Conservation (phyloP, 495 filamentous ascomycete genomes). For the Penicillium herquei region DNA sequence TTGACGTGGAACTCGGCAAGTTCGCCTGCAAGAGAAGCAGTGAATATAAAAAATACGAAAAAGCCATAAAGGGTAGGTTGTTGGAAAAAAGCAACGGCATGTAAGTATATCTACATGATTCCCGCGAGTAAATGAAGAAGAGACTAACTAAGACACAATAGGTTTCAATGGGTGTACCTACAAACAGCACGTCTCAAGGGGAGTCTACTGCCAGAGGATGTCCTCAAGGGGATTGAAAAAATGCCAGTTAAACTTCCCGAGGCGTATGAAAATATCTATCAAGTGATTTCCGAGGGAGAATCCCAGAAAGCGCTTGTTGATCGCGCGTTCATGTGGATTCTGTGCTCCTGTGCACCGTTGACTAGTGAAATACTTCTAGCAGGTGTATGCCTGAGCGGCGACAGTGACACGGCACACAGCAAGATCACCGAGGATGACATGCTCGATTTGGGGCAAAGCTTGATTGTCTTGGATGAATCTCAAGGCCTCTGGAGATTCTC, state of each 20-base stretch:
- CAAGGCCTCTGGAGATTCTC: not conserved
- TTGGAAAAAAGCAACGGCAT: not conserved
- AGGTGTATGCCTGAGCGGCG: not conserved
- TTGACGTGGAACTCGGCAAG: not conserved
- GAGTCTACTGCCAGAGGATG: not conserved
- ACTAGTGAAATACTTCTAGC: not conserved
- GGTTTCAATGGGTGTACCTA: not conserved
- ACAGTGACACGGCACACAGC: not conserved
- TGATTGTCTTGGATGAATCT: not conserved
- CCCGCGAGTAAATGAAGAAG: not conserved
- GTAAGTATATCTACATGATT: not conserved
- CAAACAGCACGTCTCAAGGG: not conserved
- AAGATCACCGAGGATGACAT: not conserved
- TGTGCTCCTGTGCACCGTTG: not conserved
- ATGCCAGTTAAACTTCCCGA: not conserved
- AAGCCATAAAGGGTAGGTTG: not conserved
- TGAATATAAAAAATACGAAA: not conserved
- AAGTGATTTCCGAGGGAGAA: not conserved
- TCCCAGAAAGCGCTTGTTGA: not conserved
- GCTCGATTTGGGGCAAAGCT: not conserved
- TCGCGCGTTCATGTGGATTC: not conserved
- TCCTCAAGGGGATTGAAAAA: not conserved
- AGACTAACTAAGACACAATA: not conserved
- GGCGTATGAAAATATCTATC: not conserved
- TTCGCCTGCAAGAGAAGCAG: not conserved